Evolutionary conservation across 179 eudicot genomes (phyloP).

Genomic region (Sideroxylon spinosum): DNA sequence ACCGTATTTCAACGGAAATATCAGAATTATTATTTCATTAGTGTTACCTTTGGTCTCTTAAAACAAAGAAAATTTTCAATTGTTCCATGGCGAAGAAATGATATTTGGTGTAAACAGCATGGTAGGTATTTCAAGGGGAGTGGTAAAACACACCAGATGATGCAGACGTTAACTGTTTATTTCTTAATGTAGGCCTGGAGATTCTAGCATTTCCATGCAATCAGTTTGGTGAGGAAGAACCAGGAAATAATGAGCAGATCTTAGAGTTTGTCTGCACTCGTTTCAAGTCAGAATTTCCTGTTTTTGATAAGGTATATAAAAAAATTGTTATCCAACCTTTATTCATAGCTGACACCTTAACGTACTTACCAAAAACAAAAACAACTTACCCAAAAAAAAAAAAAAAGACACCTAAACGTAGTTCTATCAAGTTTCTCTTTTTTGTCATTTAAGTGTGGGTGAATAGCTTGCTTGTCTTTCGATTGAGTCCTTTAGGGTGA

Average conservation of each 20-base stretch:
- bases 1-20: no score
- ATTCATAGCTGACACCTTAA: not conserved
- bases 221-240: constrained; percentile 85
- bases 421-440: not conserved
- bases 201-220: constrained; percentile 84
- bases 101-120: no score
- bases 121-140: not conserved
- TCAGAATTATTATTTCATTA: no score
- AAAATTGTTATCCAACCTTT: not conserved
- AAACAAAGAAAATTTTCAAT: no score
- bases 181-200: constrained; percentile 47
- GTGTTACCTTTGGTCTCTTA: no score
- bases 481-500: not conserved
- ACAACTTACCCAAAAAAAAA: no score
- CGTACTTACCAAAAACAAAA: no score
- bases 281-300: constrained; percentile 66
- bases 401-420: no score
- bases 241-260: constrained; percentile 67
- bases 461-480: not conserved
- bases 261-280: constrained; percentile 69
- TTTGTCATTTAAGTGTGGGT: not conserved
- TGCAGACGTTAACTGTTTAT: not conserved
- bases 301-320: constrained; percentile 61
- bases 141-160: not conserved
- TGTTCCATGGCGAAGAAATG: no score